phyloP scores from a whole-genome alignment of 805 yeast genomes.

The Debaryomyces hansenii region DNA sequence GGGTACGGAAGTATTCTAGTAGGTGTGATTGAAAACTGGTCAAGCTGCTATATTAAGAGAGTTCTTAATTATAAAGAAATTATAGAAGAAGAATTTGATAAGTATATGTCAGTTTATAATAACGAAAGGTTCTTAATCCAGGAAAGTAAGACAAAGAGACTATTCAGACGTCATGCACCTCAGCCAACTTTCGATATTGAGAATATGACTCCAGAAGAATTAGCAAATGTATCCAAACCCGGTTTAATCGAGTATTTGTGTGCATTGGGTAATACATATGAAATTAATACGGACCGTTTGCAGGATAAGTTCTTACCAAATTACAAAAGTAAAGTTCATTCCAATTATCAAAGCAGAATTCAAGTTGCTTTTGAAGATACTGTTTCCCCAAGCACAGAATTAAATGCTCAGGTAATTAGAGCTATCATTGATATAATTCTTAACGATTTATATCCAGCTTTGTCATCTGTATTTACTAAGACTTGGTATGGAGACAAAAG shows the following conservation, averaged over 20 bases:
- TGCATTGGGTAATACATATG: conserved; percentile 86
- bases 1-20: conserved; percentile 77
- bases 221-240: conserved; percentile 44
- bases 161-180: conserved; percentile 24
- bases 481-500: conserved; percentile 59
- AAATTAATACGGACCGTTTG: conserved; percentile 66
- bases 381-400: conserved; percentile 69
- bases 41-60: conserved; percentile 56
- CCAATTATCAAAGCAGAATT: conserved; percentile 35
- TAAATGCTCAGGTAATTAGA: conserved; percentile 74
- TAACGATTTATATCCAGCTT: conserved; percentile 67
- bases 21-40: conserved; percentile 75
- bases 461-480: conserved; percentile 61
- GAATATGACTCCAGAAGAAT: conserved; percentile 40
- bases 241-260: conserved; percentile 80
- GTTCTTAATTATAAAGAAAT: conserved; percentile 61
- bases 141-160: conserved; percentile 46
- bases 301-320: conserved; percentile 64
- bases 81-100: conserved; percentile 46
- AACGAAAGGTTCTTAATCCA: conserved; percentile 37
- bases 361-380: conserved; percentile 40
- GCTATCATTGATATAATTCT: conserved; percentile 66
- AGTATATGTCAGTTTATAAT: conserved; percentile 41
- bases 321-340: conserved; percentile 59
- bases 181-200: conserved; percentile 29